Base-by-base conservation (phyloP, 2,329 filamentous ascomycete genomes). In the Monosporascus sp. region DNA sequence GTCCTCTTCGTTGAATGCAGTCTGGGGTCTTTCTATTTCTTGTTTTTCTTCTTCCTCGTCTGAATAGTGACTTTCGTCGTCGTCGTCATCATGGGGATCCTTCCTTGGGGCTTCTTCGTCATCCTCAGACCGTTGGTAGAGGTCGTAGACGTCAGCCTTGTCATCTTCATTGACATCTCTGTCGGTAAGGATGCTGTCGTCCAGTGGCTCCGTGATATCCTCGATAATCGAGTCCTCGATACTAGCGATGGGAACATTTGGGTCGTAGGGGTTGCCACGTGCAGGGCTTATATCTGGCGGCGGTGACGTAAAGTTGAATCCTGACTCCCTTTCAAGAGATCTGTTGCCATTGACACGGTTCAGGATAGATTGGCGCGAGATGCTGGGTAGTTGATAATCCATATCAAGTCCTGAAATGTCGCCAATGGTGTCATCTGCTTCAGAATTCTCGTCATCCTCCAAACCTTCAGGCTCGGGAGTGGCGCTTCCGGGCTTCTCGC, bases 301-400 rank as follows among this genome's bases (percentile, higher is more conserved):
- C 1, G 83, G 81, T 2, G 84, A 85, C 3, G 82, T 85, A 62
- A 87, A 83, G 61, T 81, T 80, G 58, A 82, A 86, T 53, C 85
- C 81, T 4, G 85, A 82, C 51, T 84, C 78, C 54, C 76, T 72
- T 20, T 85, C 81, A 45, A 80, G 76, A 48, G 71, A 61, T 55
- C 77, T 72, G 61, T 77, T 80, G 47, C 79, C 89, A 67, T 94
- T 90, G 52, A 97, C 87, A 57, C 93, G 90, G 50, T 89, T 86
- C 62, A 97, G 77, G 61, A 97, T 97, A 0, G 92, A 96, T 68
- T 97, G 94, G 38, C 93, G 84, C 8, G 93, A 97, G 65, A 97
- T 96, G 51, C 87, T 87, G 11, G 88, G 89, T 15, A 87, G 73
- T 59, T 87, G 78, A 61, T 87, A 87, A 54, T 86, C 81, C 56